Evolutionary conservation across 805 yeast genomes (phyloP), one percentile per base, ranked within the genome.

Genomic region (Saccharomycopsis malanga): DNA sequence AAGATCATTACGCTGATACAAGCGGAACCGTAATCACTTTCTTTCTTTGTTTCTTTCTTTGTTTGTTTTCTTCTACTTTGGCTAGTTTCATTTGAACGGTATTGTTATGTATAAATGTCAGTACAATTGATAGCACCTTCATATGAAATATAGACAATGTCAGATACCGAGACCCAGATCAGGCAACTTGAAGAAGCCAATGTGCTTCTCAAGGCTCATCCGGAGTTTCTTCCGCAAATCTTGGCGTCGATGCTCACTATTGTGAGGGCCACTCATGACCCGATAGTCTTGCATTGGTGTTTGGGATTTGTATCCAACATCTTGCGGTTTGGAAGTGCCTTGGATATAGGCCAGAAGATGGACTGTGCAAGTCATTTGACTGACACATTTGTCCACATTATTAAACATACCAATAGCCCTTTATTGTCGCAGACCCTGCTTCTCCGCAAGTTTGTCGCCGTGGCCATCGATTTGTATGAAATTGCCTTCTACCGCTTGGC

Each of bases 381-480:
- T 4, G 38, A 39, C 10, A 20, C 38, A 14, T 42, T 46, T 32
- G 42, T 27, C 22, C 20, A 14, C 17, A 6, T 46, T 12, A 36
- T 38, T 15, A 18, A 32, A 15, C 39, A 18, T 14, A n/a, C 15
- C 4, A 18, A 36, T 14, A 30, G 25, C 22, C 32, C 27, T 7
- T 25, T 23, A 36, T n/a, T 32, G 17, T 10, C 18, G 12, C 6
- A 32, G 20, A 7, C 17, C 9, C n/a, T 12, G 4, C 18, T 46
- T 27, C 37, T 27, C 30, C 17, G 10, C n/a, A 42, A 42, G 21
- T 37, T 46, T 18, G 34, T 45, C 21, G 9, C 25, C 18, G 17
- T 37, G n/a, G 29, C 46, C 12, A 42, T 39, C 6, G 40, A 46
- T 37, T 24, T 46, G 15, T 42, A 38, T 20, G 50, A 46, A 14